These are phyloP conservation scores for Candida fluviatilis DNA, from an alignment of 805 yeast genomes.

Conservation along the genomic window DNA sequence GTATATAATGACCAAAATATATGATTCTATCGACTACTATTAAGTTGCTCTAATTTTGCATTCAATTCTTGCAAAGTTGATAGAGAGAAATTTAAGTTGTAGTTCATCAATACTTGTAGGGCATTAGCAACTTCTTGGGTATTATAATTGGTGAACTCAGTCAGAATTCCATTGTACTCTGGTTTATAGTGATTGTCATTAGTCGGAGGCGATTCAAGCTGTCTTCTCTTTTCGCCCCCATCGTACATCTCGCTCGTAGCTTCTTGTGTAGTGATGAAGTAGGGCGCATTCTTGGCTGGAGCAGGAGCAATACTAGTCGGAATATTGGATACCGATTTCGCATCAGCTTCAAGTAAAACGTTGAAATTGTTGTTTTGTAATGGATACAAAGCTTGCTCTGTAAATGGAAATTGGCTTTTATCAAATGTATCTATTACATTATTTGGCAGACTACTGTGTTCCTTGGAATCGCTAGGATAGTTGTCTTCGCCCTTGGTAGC, in stretches of 20 bases:
- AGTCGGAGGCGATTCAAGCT: background rate
- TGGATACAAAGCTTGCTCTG: background rate
- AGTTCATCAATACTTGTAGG: background rate
- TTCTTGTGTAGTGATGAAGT: background rate
- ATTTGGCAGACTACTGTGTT: background rate
- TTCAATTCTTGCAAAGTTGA: background rate
- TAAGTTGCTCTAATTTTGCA: background rate
- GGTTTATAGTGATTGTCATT: background rate
- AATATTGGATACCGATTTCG: background rate
- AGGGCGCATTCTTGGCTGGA: background rate
- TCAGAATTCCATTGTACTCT: background rate
- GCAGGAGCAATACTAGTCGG: background rate
- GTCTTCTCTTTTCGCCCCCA: background rate
- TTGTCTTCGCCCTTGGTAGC: constrained; percentile 2
- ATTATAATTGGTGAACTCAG: background rate
- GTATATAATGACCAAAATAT: background rate
- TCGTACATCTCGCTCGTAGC: background rate
- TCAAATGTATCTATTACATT: background rate
- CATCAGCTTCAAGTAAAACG: background rate
- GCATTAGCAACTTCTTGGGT: background rate
- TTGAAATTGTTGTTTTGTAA: background rate
- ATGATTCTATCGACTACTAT: background rate
- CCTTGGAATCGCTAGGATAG: constrained; percentile 3
- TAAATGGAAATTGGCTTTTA: background rate
- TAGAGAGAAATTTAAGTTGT: background rate